Evolutionary conservation across 1,284 basidiomycete species (phyloP).

Genomic region (Fomitopsis schrenkii): DNA sequence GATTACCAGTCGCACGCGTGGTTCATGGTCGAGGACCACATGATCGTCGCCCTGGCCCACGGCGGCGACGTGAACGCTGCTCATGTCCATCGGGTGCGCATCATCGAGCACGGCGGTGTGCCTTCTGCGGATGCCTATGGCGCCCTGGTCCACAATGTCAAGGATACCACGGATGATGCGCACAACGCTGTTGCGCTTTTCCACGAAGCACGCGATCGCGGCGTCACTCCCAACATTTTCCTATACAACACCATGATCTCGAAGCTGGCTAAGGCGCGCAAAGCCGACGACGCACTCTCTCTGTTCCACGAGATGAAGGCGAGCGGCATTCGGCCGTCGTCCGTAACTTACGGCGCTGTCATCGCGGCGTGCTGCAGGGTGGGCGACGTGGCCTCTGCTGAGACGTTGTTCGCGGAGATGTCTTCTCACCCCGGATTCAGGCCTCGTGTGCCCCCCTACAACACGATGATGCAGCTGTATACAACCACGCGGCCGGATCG

Average conservation of each 20-base stretch:
- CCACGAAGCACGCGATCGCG: conserved; percentile 70
- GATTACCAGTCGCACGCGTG: conserved; percentile 57
- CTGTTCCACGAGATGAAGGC: conserved; percentile 86
- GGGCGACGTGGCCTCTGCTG: conserved; percentile 84
- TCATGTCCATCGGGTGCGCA: conserved; percentile 75
- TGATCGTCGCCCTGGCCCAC: conserved; percentile 84
- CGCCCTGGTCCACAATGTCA: conserved; percentile 81
- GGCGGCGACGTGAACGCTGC: conserved; percentile 77
- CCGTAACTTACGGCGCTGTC: conserved; percentile 93
- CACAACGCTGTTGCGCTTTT: conserved; percentile 82
- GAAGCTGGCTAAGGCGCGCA: conserved; percentile 88
- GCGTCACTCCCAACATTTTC: conserved; percentile 78
- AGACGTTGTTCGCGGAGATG: conserved; percentile 88
- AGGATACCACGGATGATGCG: conserved; percentile 93
- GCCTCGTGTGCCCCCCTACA: conserved; percentile 90
- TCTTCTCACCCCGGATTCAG: conserved; percentile 67
- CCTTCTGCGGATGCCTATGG: conserved; percentile 90
- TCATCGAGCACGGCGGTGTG: conserved; percentile 73
- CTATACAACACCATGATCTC: conserved; percentile 96
- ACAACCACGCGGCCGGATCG: conserved; percentile 87
- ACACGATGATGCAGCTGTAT: conserved; percentile 99
- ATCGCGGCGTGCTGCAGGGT: conserved; percentile 94
- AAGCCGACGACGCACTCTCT: conserved; percentile 83
- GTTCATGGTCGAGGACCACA: conserved; percentile 81
- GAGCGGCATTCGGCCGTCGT: conserved; percentile 62